phyloP scores from a whole-genome alignment of 129 eudicot genomes.

The Chrysanthemum seticuspe region DNA sequence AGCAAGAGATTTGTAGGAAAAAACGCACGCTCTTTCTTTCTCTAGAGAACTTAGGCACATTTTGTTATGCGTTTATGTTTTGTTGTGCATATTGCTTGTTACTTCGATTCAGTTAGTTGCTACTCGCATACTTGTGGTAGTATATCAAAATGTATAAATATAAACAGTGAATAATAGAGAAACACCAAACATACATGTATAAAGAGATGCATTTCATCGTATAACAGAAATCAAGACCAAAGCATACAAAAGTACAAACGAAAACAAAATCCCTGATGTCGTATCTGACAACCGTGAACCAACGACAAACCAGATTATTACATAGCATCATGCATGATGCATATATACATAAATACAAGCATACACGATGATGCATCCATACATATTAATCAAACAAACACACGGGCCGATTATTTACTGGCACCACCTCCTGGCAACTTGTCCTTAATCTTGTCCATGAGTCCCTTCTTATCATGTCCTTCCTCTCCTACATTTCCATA shows the following conservation, averaged over 20 bases:
- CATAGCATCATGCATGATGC: constrained; percentile 2
- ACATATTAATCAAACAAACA: not conserved
- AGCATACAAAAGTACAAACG: not conserved
- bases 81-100: too few relatives aligned
- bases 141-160: too few relatives aligned
- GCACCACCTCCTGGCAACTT: constrained; percentile 51
- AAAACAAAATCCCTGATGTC: not conserved
- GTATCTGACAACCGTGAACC: not conserved
- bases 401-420: not conserved
- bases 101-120: too few relatives aligned
- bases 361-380: not conserved
- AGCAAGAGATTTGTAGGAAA: too few relatives aligned
- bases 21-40: too few relatives aligned
- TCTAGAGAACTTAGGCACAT: too few relatives aligned
- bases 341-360: constrained; percentile 1
- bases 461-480: constrained; percentile 57
- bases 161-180: too few relatives aligned
- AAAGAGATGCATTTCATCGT: not conserved
- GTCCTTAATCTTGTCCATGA: constrained; percentile 69
- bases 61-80: too few relatives aligned
- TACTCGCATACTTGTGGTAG: too few relatives aligned
- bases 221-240: not conserved
- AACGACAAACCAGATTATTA: constrained; percentile 11
- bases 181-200: too few relatives aligned
- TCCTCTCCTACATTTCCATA: constrained; percentile 47